Base-by-base conservation (phyloP, 139 green algal species). In the Picochlorum costavermella region DNA sequence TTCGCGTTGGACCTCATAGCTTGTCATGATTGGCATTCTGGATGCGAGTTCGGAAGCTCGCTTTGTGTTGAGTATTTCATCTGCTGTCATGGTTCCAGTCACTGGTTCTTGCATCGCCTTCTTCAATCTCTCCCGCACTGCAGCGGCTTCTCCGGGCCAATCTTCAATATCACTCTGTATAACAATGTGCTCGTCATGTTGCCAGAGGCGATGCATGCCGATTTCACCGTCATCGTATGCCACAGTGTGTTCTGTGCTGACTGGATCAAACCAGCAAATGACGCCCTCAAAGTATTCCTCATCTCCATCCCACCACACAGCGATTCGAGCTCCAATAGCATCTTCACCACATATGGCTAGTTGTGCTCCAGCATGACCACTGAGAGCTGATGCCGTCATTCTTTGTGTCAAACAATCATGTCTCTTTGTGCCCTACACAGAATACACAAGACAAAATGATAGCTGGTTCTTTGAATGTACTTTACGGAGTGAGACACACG, bases 201-300 rank as follows among this genome's bases (percentile, higher is more conserved):
- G 71, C 71, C 71, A 78, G 48, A 78, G 71, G 14, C 50, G 49
- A 61, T 78, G 71, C 65, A 78, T 69, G 44, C 71, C 71, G 45
- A 78, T 60, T 60, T 94, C 87, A 1, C 85, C 85, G 60, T 94
- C 87, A 16, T 86, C 75, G 33, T 94, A 94, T 48, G 31, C 31
- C 13, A 94, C 64, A 6, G 87, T 92, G 79, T 94, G 87, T 12
- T 83, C 83, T 28, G 61, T 69, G 66, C 72, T 84, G 46, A 69
- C 82, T 25, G 60, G 64, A 66, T 77, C 65, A 80, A 37, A 87
- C 64, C 37, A 49, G 48, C 28, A 73, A 59, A 49, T 66, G 55
- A 29, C 25, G 2, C 67, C 61, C 14, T 60, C 30, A 65, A 77
- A 86, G 50, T 66, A 84, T 28, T 60, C 37, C 33, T 80, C 51